Evolutionary conservation across 2,329 filamentous ascomycete species (phyloP).

Genomic region (Fusarium sp.): DNA sequence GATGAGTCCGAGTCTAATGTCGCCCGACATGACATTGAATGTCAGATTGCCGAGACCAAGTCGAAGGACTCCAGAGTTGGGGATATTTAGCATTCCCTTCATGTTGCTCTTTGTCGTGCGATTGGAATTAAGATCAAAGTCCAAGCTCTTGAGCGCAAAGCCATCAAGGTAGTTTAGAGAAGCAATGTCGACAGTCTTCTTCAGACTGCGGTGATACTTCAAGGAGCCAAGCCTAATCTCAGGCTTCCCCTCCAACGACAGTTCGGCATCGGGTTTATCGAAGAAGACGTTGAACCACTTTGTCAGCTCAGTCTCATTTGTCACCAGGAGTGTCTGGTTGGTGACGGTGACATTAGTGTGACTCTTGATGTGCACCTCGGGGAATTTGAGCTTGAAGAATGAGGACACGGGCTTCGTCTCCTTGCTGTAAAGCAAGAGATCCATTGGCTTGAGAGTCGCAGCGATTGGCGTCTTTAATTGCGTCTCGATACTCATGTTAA

Average conservation of each 20-base stretch:
- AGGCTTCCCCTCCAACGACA: constrained; percentile 51
- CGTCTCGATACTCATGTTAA: constrained; percentile 51
- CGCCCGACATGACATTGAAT: constrained; percentile 53
- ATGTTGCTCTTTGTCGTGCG: constrained; percentile 52
- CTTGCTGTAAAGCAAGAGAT: constrained; percentile 53
- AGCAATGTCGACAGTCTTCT: constrained; percentile 53
- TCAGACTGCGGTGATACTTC: constrained; percentile 48
- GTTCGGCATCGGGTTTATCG: constrained; percentile 46
- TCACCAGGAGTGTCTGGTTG: constrained; percentile 48
- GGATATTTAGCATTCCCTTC: constrained; percentile 53
- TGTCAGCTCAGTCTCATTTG: constrained; percentile 51
- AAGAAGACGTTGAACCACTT: constrained; percentile 53
- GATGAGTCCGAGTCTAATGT: constrained; percentile 52
- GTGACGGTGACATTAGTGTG: constrained; percentile 49
- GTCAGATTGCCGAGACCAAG: constrained; percentile 58
- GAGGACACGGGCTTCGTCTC: constrained; percentile 37
- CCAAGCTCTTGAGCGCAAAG: constrained; percentile 50
- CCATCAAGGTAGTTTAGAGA: constrained; percentile 53
- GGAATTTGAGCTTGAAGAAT: constrained; percentile 42
- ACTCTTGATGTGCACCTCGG: constrained; percentile 46
- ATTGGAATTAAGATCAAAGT: constrained; percentile 50
- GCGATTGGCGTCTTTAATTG: constrained; percentile 50
- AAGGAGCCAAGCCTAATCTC: constrained; percentile 52
- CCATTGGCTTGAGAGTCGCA: constrained; percentile 50
- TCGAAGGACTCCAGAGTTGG: constrained; percentile 55